A percentile compares a stretch with the other conserved stretches of the same genome.
phyloP scores from a whole-genome alignment of 1,284 basidiomycete species.

The Vanrija pseudolonga region DNA sequence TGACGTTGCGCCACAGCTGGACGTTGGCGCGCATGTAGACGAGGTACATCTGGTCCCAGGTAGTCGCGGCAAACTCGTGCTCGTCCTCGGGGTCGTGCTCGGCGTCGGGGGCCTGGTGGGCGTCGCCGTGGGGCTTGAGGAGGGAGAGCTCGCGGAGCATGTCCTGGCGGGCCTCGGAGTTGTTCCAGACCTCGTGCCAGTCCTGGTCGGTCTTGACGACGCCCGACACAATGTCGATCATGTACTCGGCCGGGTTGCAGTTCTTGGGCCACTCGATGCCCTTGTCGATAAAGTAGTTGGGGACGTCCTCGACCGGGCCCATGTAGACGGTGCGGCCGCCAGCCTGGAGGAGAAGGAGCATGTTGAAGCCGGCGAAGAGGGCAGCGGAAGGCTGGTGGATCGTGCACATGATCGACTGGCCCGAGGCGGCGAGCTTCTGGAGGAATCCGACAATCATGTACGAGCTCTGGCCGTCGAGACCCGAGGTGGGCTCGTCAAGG shows the following conservation, averaged over 20 bases:
- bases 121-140: constrained; percentile 21
- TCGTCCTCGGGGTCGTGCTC: not conserved
- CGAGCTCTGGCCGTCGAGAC: constrained; percentile 58
- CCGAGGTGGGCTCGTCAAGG: constrained; percentile 53
- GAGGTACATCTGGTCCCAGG: constrained; percentile 9
- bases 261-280: constrained; percentile 42
- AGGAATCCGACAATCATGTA: constrained; percentile 57
- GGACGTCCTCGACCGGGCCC: constrained; percentile 53
- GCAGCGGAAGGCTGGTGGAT: constrained; percentile 60
- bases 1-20: constrained; percentile 16
- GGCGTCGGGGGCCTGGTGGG: not conserved
- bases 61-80: constrained; percentile 14
- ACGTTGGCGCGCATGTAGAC: constrained; percentile 10
- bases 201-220: constrained; percentile 49
- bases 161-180: constrained; percentile 46
- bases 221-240: constrained; percentile 44
- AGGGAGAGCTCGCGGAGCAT: constrained; percentile 48
- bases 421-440: constrained; percentile 53
- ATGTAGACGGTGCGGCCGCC: constrained; percentile 56
- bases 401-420: constrained; percentile 50
- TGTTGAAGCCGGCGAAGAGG: constrained; percentile 66
- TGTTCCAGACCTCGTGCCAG: constrained; percentile 68
- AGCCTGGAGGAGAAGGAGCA: constrained; percentile 55
- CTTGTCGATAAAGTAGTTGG: constrained; percentile 51
- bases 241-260: constrained; percentile 53